Evolutionary conservation across 495 filamentous ascomycete genomes (phyloP).

Genomic region (Parathielavia hyrcaniae): DNA sequence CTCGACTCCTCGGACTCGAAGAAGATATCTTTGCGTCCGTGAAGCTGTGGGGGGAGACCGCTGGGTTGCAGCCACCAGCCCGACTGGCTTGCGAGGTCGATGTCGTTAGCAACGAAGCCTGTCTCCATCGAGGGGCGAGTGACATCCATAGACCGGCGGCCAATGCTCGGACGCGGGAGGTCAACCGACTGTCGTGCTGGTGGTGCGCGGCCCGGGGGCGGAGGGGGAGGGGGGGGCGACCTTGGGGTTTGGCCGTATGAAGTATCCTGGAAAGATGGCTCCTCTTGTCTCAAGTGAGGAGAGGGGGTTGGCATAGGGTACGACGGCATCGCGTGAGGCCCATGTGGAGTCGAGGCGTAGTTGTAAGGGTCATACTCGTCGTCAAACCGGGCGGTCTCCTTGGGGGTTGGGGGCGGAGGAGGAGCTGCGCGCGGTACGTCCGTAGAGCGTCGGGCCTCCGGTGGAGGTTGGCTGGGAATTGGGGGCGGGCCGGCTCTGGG

Average conservation of each 20-base stretch:
- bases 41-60: conserved; percentile 70
- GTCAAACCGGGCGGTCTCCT: conserved; percentile 44
- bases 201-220: conserved; percentile 38
- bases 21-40: conserved; percentile 75
- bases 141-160: conserved; percentile 67
- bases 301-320: conserved; percentile 51
- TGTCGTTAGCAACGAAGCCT: conserved; percentile 76
- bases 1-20: conserved; percentile 75
- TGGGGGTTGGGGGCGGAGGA: conserved; percentile 53
- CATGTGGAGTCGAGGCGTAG: conserved; percentile 47
- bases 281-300: conserved; percentile 34
- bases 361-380: conserved; percentile 72
- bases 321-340: conserved; percentile 23
- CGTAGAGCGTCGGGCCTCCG: conserved; percentile 44
- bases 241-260: conserved; percentile 34
- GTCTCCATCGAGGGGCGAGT: conserved; percentile 57
- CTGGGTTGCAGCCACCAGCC: conserved; percentile 80
- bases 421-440: conserved; percentile 67
- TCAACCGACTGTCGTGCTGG: conserved; percentile 64
- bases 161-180: conserved; percentile 45
- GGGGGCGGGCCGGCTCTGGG: conserved; percentile 51
- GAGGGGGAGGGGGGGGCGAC: conserved; percentile 43
- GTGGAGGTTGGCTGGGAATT: conserved; percentile 51
- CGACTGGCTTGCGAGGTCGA: conserved; percentile 66
- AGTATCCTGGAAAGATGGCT: conserved; percentile 24